Percentiles rank a stretch among this genome's conserved stretches.
Conservation (phyloP, 2,329 filamentous ascomycete species). For the Ascochyta koolunga region DNA sequence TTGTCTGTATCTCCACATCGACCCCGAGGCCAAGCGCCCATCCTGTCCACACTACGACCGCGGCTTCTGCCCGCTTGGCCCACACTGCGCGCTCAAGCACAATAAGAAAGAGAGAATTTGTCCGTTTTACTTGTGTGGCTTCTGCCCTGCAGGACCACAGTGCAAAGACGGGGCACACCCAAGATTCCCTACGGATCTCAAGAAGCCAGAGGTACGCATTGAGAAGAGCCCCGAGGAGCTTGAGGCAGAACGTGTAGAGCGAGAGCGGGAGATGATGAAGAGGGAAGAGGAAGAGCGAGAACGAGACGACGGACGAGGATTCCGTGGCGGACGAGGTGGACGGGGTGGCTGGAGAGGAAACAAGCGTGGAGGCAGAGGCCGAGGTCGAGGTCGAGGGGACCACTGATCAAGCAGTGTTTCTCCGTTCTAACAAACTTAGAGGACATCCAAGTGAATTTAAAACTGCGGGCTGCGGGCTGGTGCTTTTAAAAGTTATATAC, state of each 20-base stretch:
- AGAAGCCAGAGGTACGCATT: slow-evolving; percentile 63
- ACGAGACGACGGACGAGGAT: slow-evolving; percentile 43
- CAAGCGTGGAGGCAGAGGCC: slow-evolving; percentile 36
- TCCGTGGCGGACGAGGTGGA: slow-evolving; percentile 38
- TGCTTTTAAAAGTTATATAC: not conserved
- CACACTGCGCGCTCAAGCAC: slow-evolving; percentile 86
- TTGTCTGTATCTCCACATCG: slow-evolving; percentile 90
- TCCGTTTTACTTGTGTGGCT: slow-evolving; percentile 86
- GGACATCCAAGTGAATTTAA: not conserved
- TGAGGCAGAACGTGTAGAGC: slow-evolving; percentile 60
- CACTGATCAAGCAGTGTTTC: slow-evolving; percentile 16
- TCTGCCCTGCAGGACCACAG: slow-evolving; percentile 81
- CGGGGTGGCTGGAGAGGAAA: slow-evolving; percentile 46
- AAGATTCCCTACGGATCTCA: slow-evolving; percentile 74
- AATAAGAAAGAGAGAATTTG: slow-evolving; percentile 77
- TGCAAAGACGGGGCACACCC: slow-evolving; percentile 86
- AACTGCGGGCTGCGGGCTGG: not conserved
- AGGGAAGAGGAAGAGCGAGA: slow-evolving; percentile 51
- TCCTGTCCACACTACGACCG: slow-evolving; percentile 82
- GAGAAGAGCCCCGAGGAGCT: slow-evolving; percentile 77
- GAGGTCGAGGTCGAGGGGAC: slow-evolving; percentile 32
- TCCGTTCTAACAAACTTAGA: not conserved
- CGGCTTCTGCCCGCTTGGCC: slow-evolving; percentile 92
- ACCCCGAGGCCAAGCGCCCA: slow-evolving; percentile 72
- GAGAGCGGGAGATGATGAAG: slow-evolving; percentile 55